Conservation (phyloP, 441 rosid genomes). For the Aleurites moluccanus region DNA sequence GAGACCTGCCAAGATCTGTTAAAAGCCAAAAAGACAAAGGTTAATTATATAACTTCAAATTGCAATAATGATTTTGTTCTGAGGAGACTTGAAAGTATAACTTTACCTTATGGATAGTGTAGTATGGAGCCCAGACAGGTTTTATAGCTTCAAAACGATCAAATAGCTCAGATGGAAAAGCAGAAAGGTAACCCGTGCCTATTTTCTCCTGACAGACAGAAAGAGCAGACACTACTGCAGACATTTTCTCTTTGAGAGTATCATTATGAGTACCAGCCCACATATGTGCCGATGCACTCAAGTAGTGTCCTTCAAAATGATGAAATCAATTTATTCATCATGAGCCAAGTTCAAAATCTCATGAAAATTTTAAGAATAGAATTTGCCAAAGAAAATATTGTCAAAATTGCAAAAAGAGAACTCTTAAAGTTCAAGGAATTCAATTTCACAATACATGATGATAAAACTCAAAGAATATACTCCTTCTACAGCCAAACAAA, state of each 20-base stretch:
- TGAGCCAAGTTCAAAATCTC: neutral
- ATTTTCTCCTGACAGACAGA: slow-evolving; percentile 69
- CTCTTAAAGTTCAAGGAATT: neutral
- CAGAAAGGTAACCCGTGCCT: slow-evolving; percentile 86
- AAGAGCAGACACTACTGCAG: slow-evolving; percentile 64
- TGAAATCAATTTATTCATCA: neutral
- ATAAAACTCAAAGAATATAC: neutral
- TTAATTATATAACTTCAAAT: slow-evolving; percentile 1
- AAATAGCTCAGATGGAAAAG: slow-evolving; percentile 80
- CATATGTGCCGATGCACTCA: slow-evolving; percentile 96
- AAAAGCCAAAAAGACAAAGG: slow-evolving; percentile 13
- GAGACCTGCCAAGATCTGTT: slow-evolving; percentile 59
- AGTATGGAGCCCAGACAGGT: slow-evolving; percentile 98
- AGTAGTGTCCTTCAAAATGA: slow-evolving; percentile 73
- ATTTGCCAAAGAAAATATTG: too few relatives aligned
- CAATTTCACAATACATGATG: neutral
- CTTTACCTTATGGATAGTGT: slow-evolving; percentile 90
- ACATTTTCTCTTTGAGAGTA: slow-evolving; percentile 69
- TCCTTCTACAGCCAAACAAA: neutral
- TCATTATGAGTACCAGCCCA: slow-evolving; percentile 89
- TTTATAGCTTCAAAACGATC: slow-evolving; percentile 79
- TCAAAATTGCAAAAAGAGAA: neutral
- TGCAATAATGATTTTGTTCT: neutral
- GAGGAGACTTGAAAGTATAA: neutral
- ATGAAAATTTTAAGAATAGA: neutral